phyloP scores from a whole-genome alignment of 306 rosid genomes.

The Sechiopsis laciniata region DNA sequence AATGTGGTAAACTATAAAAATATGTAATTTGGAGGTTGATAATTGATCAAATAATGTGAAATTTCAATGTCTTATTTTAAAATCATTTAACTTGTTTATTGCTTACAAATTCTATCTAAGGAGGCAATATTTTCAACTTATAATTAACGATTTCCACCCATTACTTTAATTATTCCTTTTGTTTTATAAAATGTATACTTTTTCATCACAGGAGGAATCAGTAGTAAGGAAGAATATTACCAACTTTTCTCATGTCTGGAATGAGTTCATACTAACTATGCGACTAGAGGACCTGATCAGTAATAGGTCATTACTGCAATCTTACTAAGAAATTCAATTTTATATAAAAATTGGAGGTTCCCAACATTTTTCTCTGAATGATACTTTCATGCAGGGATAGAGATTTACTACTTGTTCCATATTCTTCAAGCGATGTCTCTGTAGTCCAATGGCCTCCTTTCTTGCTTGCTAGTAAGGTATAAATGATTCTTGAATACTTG shows the following conservation, averaged over 20 bases:
- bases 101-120: background rate
- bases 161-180: background rate
- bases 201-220: conserved; percentile 47
- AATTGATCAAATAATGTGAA: conserved; percentile 14
- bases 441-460: conserved; percentile 99
- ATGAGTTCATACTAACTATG: conserved; percentile 70
- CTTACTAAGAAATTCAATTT: background rate
- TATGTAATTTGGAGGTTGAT: background rate
- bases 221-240: conserved; percentile 50
- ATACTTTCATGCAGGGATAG: conserved; percentile 54
- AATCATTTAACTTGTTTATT: background rate
- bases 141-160: background rate
- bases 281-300: conserved; percentile 89
- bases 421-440: conserved; percentile 45
- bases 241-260: conserved; percentile 86
- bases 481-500: conserved; percentile 4
- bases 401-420: conserved; percentile 84
- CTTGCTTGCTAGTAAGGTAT: conserved; percentile 97
- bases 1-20: background rate
- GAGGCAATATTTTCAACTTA: conserved; percentile 1
- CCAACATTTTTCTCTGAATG: conserved; percentile 16
- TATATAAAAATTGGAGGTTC: conserved; percentile 13
- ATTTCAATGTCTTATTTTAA: conserved; percentile 3
- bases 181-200: conserved; percentile 26
- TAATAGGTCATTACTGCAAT: conserved; percentile 48